phyloP scores from a whole-genome alignment of 2,329 filamentous ascomycete species.

The Sporothrix globosa region DNA sequence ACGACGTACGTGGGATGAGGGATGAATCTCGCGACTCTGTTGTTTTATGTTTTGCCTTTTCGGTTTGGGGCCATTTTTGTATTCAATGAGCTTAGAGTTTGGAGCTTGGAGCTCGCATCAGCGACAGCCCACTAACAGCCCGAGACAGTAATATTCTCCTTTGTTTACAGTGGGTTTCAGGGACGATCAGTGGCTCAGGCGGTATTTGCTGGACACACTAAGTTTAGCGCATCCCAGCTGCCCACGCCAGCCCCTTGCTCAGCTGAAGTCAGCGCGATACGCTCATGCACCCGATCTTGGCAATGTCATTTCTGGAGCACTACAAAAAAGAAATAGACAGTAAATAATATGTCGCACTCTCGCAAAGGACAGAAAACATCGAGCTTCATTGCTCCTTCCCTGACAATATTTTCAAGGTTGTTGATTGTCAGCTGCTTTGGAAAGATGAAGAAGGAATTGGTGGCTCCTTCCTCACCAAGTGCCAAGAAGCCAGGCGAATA shows the following conservation, averaged over 20 bases:
- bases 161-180: slow-evolving; percentile 15
- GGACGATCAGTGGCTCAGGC: not conserved
- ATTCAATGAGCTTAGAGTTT: not conserved
- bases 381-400: not conserved
- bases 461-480: slow-evolving; percentile 4
- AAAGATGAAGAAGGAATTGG: not conserved
- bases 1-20: too few relatives aligned
- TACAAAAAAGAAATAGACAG: not conserved
- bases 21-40: not conserved
- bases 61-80: not conserved
- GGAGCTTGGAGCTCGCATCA: too few relatives aligned
- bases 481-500: slow-evolving; percentile 13
- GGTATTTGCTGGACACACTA: not conserved
- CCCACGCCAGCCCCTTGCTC: slow-evolving; percentile 7
- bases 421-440: not conserved
- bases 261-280: not conserved
- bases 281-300: not conserved
- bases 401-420: not conserved
- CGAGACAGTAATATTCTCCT: too few relatives aligned
- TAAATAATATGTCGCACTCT: not conserved
- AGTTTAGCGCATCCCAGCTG: not conserved
- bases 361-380: not conserved
- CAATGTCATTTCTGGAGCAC: not conserved
- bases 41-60: too few relatives aligned
- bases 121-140: too few relatives aligned